Evolutionary conservation across 768 basidiomycete genomes (phyloP).

Genomic region (Termitomyces sp.): DNA sequence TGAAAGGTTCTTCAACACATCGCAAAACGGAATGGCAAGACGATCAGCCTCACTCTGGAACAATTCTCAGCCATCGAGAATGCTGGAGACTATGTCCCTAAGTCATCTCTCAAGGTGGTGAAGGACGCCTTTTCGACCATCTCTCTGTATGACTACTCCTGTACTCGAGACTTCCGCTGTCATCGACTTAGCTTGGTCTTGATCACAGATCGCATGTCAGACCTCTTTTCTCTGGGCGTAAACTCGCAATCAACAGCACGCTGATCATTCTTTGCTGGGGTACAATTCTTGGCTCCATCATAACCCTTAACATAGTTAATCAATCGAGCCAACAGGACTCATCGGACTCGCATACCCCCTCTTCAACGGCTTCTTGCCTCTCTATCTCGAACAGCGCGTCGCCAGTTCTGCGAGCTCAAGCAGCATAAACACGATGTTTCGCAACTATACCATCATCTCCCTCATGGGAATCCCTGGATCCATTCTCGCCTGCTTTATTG

Average conservation of each 20-base stretch:
- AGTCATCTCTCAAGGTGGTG: constrained; percentile 26
- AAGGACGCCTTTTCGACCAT: constrained; percentile 32
- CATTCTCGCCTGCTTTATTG: constrained; percentile 39
- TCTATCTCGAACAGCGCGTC: constrained; percentile 38
- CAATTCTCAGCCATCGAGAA: constrained; percentile 32
- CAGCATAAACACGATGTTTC: constrained; percentile 31
- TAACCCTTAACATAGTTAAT: not conserved
- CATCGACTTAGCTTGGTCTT: not conserved
- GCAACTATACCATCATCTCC: constrained; percentile 48
- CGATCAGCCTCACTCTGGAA: constrained; percentile 42
- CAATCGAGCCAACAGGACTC: constrained; percentile 22
- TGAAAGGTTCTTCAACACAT: constrained; percentile 43
- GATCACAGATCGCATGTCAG: constrained; percentile 40
- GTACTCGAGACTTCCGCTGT: not conserved
- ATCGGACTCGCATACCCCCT: constrained; percentile 55
- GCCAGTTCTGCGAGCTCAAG: constrained; percentile 12
- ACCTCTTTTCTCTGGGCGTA: constrained; percentile 44
- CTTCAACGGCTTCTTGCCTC: constrained; percentile 48
- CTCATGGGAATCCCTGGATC: constrained; percentile 45
- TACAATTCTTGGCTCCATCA: constrained; percentile 19
- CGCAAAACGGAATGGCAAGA: constrained; percentile 43
- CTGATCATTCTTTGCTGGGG: constrained; percentile 52
- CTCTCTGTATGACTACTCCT: constrained; percentile 31
- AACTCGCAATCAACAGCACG: constrained; percentile 41
- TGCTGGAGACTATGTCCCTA: constrained; percentile 10